Percentiles rank a stretch among this genome's conserved stretches.
Evolutionary conservation across 345 rosid genomes (phyloP).

Genomic region (Citrus unshiu): DNA sequence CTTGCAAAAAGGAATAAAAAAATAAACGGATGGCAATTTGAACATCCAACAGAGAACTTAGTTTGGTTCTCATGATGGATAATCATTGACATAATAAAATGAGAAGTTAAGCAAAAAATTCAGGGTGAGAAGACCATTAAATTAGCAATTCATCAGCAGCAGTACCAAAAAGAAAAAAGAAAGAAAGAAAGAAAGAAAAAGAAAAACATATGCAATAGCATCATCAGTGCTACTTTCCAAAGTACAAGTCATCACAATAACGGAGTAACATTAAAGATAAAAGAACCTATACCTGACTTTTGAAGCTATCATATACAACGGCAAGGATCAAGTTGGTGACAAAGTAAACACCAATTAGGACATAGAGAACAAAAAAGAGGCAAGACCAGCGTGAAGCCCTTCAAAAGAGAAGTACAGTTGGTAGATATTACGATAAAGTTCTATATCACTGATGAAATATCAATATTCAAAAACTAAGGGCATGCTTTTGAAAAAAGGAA

Average conservation of each 20-base stretch:
- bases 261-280: background rate
- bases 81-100: background rate
- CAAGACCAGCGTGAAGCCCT: constrained; percentile 91
- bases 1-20: background rate
- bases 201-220: background rate
- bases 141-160: background rate
- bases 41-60: background rate
- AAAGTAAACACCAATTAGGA: constrained; percentile 89
- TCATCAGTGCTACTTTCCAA: background rate
- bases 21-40: background rate
- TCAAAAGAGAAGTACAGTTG: constrained; percentile 14
- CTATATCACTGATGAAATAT: background rate
- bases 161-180: background rate
- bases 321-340: constrained; percentile 98
- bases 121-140: background rate
- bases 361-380: constrained; percentile 74
- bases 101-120: background rate
- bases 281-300: constrained; percentile 63
- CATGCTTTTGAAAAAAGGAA: too few species aligned
- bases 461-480: background rate
- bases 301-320: constrained; percentile 94
- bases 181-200: background rate
- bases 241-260: background rate
- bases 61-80: background rate
- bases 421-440: background rate